Evolutionary conservation across 768 basidiomycete genomes (phyloP), one percentile per base, ranked within the genome.

Genomic region (Fomitopsis pulvina): DNA sequence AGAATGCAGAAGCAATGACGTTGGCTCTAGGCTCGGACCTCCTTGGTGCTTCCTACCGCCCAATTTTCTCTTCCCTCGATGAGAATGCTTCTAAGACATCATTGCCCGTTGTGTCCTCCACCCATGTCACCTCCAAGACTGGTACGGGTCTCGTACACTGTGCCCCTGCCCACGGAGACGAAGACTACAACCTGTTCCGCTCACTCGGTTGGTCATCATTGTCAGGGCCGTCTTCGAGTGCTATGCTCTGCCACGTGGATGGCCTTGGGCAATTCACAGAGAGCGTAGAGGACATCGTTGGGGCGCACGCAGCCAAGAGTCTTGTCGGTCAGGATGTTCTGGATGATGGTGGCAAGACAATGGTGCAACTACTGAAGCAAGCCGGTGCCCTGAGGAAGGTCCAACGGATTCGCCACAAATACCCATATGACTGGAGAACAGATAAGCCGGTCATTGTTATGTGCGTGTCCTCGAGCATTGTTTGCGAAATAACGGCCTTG

Each of bases 401-500:
- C 45, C 75, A 88, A 63, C 74, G 74, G 56, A 78, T 90, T 58
- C 83, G 79, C 58, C 95, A 98, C 67, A 80, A 83, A 43, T 99
- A 96, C 61, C 93, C 95, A 0, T 94, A 93, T 62, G 95, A 99
- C 59, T 97, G 94, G 94, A 87, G 90, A 66, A 95, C 95, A 4
- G 81, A 92, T 55, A 72, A 91, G 60, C 94, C 95, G 0, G 83
- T 97, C 60, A 94, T 98, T 57, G 78, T 92, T 54, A 85, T 85
- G 90, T 93, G 60, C 54, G 83, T 66, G 29, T 45, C 25, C 26
- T 3, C 4, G 27, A 45, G 24, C 26, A 22, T 27, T 4, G 9
- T 16, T 3, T 41, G 41, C 21, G 26, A 30, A 12, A 25, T 7
- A 12, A n/a, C n/a, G n/a, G n/a, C n/a, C n/a, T n/a, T n/a, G n/a